phyloP scores from a whole-genome alignment of 768 basidiomycete genomes.

The Boletus tomentosulus region DNA sequence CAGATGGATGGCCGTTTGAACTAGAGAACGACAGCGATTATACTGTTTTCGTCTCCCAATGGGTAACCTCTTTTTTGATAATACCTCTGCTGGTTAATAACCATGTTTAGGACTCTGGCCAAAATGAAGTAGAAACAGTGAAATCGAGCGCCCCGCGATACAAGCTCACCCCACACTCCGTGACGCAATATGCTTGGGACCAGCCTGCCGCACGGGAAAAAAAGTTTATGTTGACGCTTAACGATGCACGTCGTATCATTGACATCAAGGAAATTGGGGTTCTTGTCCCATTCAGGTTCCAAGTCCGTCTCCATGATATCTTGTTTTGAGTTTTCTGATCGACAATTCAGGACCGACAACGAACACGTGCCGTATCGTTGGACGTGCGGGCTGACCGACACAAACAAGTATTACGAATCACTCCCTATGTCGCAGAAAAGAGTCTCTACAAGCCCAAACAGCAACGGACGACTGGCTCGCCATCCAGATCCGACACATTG shows the following conservation, averaged over 20 bases:
- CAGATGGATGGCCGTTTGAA: conserved; percentile 81
- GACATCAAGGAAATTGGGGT: conserved; percentile 97
- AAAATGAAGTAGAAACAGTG: conserved; percentile 34
- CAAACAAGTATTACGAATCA: conserved; percentile 81
- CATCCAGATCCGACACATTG: conserved; percentile 65
- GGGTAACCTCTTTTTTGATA: conserved; percentile 40
- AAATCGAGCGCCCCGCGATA: conserved; percentile 46
- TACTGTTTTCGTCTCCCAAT: conserved; percentile 65
- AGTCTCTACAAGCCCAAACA: conserved; percentile 82
- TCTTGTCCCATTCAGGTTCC: conserved; percentile 84
- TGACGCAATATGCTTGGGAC: conserved; percentile 86
- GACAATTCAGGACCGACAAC: conserved; percentile 44
- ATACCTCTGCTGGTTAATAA: conserved; percentile 14
- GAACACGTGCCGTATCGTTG: conserved; percentile 69
- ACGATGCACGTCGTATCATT: conserved; percentile 58
- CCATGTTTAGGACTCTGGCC: conserved; percentile 41
- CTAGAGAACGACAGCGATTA: conserved; percentile 88
- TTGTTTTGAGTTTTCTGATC: conserved; percentile 1
- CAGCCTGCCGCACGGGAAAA: conserved; percentile 81
- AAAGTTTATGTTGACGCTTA: conserved; percentile 62
- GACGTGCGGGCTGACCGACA: conserved; percentile 89
- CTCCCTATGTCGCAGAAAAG: conserved; percentile 77
- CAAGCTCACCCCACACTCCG: conserved; percentile 50
- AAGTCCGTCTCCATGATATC: conserved; percentile 39
- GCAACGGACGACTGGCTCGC: conserved; percentile 39